These are phyloP conservation scores for Alternaria tenuissima DNA, from an alignment of 2,329 filamentous ascomycete species.

Conservation along the genomic window DNA sequence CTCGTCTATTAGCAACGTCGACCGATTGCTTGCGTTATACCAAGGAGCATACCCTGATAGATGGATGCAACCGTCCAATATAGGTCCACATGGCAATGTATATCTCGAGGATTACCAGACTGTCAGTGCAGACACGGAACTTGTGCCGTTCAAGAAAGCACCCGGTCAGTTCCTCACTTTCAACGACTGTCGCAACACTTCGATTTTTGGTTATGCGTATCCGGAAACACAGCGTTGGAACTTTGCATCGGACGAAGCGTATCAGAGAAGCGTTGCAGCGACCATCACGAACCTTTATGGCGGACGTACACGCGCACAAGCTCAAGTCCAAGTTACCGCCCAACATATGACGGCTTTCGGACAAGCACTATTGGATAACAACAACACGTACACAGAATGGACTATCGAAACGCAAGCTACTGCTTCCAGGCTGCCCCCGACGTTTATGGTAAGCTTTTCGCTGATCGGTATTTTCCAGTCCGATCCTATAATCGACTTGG, in stretches of 20 bases:
- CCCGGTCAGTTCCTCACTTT: constrained; percentile 41
- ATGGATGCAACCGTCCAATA: constrained; percentile 63
- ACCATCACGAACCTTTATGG: constrained; percentile 36
- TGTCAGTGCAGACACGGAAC: constrained; percentile 56
- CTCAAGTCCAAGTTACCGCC: constrained; percentile 9
- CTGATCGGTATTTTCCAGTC: constrained; percentile 28
- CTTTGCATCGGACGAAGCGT: constrained; percentile 21
- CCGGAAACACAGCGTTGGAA: constrained; percentile 44
- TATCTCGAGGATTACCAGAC: constrained; percentile 49
- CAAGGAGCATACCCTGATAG: constrained; percentile 74
- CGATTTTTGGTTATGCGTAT: constrained; percentile 44
- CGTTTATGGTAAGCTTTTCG: constrained; percentile 35
- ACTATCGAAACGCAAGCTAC: constrained; percentile 26
- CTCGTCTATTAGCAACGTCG: constrained; percentile 38
- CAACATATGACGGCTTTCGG: constrained; percentile 2
- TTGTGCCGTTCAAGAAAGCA: constrained; percentile 53
- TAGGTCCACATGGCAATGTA: constrained; percentile 37
- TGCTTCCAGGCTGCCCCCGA: constrained; percentile 16
- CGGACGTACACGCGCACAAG: constrained; percentile 8
- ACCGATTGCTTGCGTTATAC: constrained; percentile 72
- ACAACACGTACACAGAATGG: constrained; percentile 38
- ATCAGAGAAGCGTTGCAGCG: constrained; percentile 19
- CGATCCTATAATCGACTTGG: constrained; percentile 27
- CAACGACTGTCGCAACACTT: constrained; percentile 35
- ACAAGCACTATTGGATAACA: neutral